Evolutionary conservation across 805 yeast genomes (phyloP), one percentile per base, ranked within the genome.

Genomic region (Pichia paraexigua): DNA sequence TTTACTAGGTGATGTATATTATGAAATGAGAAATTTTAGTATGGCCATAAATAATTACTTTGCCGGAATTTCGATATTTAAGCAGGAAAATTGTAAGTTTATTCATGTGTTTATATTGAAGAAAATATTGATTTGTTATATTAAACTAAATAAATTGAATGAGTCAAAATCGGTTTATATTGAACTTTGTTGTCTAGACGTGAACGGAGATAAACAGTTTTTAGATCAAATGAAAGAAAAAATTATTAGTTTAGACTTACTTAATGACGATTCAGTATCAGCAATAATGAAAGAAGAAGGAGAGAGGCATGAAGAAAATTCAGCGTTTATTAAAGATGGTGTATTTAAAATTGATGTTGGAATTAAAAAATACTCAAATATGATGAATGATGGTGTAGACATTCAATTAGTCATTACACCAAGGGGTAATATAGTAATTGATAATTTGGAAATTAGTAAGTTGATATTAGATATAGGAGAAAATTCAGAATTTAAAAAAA

Each of bases 1-100:
- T 65, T 72, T 76, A 55, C 61, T 82, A 10, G 89, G 77, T 1
- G 81, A 80, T 45, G 75, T 71, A 49, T 69, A 72, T 54, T 71
- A 60, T 50, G 43, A 50, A 1, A 40, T 49, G 32, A 44, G 57
- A 9, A 66, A 74, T 43, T 76, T 58, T 56, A 71, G 70, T 11
- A 67, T 67, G 61, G 74, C 83, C 0, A 60, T 71, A 27, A 71
- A 71, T 50, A 66, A 70, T 50, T 76, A 63, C 56, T 69, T 73
- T 43, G 67, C 68, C 1, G 65, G 78, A 0, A 55, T 70, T 5
- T 65, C 69, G 1, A 56, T 63, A 1, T 66, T 75, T 53, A 66
- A 69, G 47, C 64, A 64, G 32, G 81, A 72, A 41, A 56, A 60
- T 5, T 79, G 83, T 82, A 53, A 52, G 10, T 39, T 51, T 8